Conservation (phyloP, 1,284 basidiomycete species). For the Butyriboletus appendiculatus region DNA sequence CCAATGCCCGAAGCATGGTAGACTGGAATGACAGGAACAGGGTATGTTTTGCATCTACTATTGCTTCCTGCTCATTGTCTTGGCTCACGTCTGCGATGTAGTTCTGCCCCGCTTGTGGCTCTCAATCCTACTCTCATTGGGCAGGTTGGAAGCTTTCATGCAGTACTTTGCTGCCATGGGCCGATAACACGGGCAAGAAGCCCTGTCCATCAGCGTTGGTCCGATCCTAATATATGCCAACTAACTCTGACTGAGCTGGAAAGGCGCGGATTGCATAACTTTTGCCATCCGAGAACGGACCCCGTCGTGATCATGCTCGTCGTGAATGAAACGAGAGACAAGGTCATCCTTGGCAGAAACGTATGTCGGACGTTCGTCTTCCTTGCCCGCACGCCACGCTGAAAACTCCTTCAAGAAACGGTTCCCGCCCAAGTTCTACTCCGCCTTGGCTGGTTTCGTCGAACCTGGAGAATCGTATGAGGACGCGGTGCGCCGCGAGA, state of each 20-base stretch:
- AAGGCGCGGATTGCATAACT: slow-evolving; percentile 86
- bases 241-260: slow-evolving; percentile 17
- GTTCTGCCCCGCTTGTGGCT: slow-evolving; percentile 91
- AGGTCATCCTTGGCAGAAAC: slow-evolving; percentile 85
- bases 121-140: slow-evolving; percentile 86
- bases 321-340: slow-evolving; percentile 75
- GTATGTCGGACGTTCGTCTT: slow-evolving; percentile 44
- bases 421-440: slow-evolving; percentile 77
- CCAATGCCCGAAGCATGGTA: slow-evolving; percentile 74
- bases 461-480: slow-evolving; percentile 96
- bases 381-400: neutral
- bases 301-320: slow-evolving; percentile 93
- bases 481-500: slow-evolving; percentile 90
- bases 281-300: slow-evolving; percentile 86
- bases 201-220: slow-evolving; percentile 70
- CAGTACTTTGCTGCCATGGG: slow-evolving; percentile 70
- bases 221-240: slow-evolving; percentile 7
- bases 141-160: slow-evolving; percentile 95
- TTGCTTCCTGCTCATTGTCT: neutral
- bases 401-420: slow-evolving; percentile 49
- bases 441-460: slow-evolving; percentile 88
- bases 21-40: slow-evolving; percentile 92
- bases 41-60: slow-evolving; percentile 39
- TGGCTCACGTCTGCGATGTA: slow-evolving; percentile 31
- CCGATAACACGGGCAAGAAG: slow-evolving; percentile 56